Percentiles rank a stretch among this genome's conserved stretches.
Evolutionary conservation across 2,329 filamentous ascomycete genomes (phyloP).

Genomic region (Colletotrichum sp.): DNA sequence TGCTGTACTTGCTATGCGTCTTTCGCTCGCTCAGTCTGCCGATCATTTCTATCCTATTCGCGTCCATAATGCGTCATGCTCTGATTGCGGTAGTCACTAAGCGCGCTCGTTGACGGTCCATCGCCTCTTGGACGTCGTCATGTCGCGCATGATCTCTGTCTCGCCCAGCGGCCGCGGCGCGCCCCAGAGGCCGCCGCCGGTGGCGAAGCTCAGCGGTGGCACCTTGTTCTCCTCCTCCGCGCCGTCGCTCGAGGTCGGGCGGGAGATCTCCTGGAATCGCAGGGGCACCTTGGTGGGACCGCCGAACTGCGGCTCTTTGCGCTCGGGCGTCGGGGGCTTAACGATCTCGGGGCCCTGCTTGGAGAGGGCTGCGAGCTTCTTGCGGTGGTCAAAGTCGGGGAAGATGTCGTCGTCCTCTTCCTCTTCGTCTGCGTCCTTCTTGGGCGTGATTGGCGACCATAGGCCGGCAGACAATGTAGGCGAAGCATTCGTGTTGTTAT

Average conservation of each 20-base stretch:
- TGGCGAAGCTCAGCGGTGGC: conserved; percentile 40
- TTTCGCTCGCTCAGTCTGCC: not conserved
- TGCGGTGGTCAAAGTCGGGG: conserved; percentile 55
- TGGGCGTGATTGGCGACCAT: conserved; percentile 47
- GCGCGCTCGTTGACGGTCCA: conserved; percentile 60
- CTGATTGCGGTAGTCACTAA: not conserved
- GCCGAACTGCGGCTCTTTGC: conserved; percentile 22
- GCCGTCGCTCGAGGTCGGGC: conserved; percentile 21
- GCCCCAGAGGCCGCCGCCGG: conserved; percentile 52
- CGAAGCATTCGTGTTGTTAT: conserved; percentile 26
- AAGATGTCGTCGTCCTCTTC: conserved; percentile 58
- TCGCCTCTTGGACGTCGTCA: conserved; percentile 53
- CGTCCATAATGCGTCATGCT: not conserved
- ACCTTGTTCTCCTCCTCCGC: conserved; percentile 35
- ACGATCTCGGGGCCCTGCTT: conserved; percentile 4
- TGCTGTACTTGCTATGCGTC: not conserved
- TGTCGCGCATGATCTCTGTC: conserved; percentile 49
- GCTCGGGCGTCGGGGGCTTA: conserved; percentile 22
- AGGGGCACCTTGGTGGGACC: conserved; percentile 16
- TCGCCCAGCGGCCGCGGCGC: conserved; percentile 47
- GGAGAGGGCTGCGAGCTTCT: conserved; percentile 25
- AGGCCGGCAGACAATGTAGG: conserved; percentile 51
- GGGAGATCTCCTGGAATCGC: conserved; percentile 20
- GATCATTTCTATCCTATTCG: not conserved
- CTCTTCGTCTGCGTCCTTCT: conserved; percentile 44